Percentiles rank a stretch among this genome's conserved stretches.
These are phyloP conservation scores for Candida neerlandica DNA, from an alignment of 1,139 yeast genomes.

Conservation along the genomic window DNA sequence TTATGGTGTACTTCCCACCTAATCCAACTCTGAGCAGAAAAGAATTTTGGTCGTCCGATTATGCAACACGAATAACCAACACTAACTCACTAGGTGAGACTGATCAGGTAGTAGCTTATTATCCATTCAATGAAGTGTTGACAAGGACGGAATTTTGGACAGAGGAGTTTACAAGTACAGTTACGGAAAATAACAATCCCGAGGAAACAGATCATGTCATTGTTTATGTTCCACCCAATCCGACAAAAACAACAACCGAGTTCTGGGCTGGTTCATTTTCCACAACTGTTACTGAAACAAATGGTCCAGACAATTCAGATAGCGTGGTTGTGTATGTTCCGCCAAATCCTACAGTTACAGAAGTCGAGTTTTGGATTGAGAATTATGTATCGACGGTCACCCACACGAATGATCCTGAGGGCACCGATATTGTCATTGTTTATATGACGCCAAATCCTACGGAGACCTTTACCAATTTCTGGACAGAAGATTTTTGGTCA, in stretches of 20 bases:
- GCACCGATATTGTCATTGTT: constrained; percentile 4
- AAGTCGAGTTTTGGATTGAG: constrained; percentile 11
- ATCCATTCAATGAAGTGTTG: constrained; percentile 10
- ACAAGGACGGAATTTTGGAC: constrained; percentile 12
- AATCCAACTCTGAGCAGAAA: constrained; percentile 16
- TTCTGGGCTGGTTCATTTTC: constrained; percentile 9
- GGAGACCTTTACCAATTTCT: constrained; percentile 16
- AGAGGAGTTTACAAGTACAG: constrained; percentile 15
- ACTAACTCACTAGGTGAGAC: constrained; percentile 16
- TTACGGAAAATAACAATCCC: constrained; percentile 5
- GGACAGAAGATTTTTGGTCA: not conserved
- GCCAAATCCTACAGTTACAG: constrained; percentile 13
- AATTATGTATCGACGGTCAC: constrained; percentile 1
- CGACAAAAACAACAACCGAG: constrained; percentile 17
- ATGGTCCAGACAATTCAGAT: not conserved
- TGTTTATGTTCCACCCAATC: constrained; percentile 20
- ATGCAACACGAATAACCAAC: constrained; percentile 12
- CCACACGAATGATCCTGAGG: constrained; percentile 5
- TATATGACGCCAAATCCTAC: constrained; percentile 17
- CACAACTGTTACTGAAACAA: constrained; percentile 9
- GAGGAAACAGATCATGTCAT: constrained; percentile 20
- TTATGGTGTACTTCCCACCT: constrained; percentile 16
- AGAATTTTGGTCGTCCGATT: constrained; percentile 10
- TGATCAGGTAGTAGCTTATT: constrained; percentile 14
- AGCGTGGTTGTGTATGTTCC: constrained; percentile 21